Percentiles rank a stretch among this genome's conserved stretches.
These are phyloP conservation scores for Colletotrichum sp. DNA, from an alignment of 2,329 filamentous ascomycete species.

Conservation along the genomic window DNA sequence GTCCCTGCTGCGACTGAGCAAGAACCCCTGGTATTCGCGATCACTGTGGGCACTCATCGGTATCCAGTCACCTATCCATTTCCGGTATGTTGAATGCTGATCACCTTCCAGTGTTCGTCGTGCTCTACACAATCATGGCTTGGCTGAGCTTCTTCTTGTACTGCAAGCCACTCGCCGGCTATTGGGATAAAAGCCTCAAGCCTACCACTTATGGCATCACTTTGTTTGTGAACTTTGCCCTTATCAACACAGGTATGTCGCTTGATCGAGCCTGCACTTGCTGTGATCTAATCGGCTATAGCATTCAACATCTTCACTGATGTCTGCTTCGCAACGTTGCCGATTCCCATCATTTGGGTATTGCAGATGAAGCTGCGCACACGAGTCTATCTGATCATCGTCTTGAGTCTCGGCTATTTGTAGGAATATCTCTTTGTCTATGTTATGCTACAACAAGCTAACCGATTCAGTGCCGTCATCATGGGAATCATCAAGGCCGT, in stretches of 20 bases:
- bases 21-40: slow-evolving; percentile 28
- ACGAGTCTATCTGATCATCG: slow-evolving; percentile 41
- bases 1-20: slow-evolving; percentile 25
- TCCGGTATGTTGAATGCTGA: background rate
- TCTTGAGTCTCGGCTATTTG: slow-evolving; percentile 48
- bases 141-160: slow-evolving; percentile 27
- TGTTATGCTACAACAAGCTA: background rate
- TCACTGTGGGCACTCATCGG: slow-evolving; percentile 27
- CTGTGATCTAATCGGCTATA: slow-evolving; percentile 8
- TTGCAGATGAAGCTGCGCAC: slow-evolving; percentile 43
- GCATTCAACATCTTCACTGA: slow-evolving; percentile 49
- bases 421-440: slow-evolving; percentile 22
- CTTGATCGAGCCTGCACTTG: background rate
- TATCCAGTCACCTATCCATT: background rate
- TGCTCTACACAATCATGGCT: slow-evolving; percentile 25
- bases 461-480: slow-evolving; percentile 35
- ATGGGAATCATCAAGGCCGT: slow-evolving; percentile 44
- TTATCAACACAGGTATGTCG: slow-evolving; percentile 35
- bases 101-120: slow-evolving; percentile 19
- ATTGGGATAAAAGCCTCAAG: slow-evolving; percentile 24
- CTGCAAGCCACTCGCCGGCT: slow-evolving; percentile 25
- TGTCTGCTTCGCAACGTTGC: slow-evolving; percentile 45
- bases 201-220: slow-evolving; percentile 22
- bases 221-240: slow-evolving; percentile 39
- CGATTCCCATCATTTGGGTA: slow-evolving; percentile 45